These are phyloP conservation scores for Casaregolazyma suthepensis DNA, from an alignment of 1,139 yeast genomes.

Conservation along the genomic window DNA sequence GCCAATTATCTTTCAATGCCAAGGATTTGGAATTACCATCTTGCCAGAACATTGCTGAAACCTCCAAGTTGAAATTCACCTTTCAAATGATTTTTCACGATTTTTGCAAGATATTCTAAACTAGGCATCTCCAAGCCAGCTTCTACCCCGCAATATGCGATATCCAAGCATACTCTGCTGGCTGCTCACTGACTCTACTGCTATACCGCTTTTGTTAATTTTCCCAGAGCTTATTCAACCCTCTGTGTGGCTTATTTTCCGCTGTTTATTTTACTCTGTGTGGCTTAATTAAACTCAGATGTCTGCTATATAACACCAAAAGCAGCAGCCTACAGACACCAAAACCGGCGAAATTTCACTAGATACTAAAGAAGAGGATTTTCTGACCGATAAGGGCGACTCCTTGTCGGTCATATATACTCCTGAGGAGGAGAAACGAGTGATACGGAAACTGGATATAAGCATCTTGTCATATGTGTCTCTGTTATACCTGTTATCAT, in stretches of 20 bases:
- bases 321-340: neutral
- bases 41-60: too few species aligned
- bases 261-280: neutral
- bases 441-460: slow-evolving; percentile 18
- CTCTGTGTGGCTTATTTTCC: neutral
- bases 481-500: slow-evolving; percentile 47
- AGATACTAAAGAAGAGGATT: slow-evolving; percentile 1
- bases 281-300: neutral
- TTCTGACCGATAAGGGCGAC: neutral
- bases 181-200: too few species aligned
- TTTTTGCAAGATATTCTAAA: too few species aligned
- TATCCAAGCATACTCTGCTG: too few species aligned
- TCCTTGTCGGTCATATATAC: slow-evolving; percentile 15
- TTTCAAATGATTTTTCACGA: too few species aligned
- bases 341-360: neutral
- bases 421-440: slow-evolving; percentile 17
- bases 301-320: neutral
- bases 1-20: too few species aligned
- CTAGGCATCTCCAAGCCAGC: too few species aligned
- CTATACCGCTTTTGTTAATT: neutral
- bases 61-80: too few species aligned
- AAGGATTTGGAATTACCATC: too few species aligned
- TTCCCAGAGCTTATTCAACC: neutral
- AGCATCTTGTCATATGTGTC: slow-evolving; percentile 30
- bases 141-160: too few species aligned